Percentiles rank a stretch among this genome's conserved stretches.
phyloP scores from a whole-genome alignment of 2,329 filamentous ascomycete genomes.

The Colletotrichum cereale region DNA sequence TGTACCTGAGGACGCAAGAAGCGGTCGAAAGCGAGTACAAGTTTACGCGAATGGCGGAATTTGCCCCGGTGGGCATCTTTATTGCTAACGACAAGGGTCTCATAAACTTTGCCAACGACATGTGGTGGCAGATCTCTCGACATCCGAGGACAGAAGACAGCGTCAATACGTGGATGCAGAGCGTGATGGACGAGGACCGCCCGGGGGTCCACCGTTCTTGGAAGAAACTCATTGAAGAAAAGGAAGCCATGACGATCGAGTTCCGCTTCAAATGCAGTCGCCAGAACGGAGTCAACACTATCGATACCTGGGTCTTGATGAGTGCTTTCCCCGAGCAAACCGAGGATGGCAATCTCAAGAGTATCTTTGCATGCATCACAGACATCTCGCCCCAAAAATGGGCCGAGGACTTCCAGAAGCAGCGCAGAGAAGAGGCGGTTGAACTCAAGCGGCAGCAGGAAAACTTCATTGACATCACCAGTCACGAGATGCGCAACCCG shows the following conservation, averaged over 20 bases:
- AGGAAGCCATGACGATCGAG: conserved; percentile 75
- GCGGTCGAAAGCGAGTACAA: conserved; percentile 78
- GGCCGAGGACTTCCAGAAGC: conserved; percentile 83
- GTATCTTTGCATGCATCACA: conserved; percentile 84
- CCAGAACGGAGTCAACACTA: conserved; percentile 68
- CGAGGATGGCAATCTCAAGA: conserved; percentile 73
- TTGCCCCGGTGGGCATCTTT: conserved; percentile 86
- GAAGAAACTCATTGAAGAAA: conserved; percentile 71
- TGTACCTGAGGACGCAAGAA: conserved; percentile 74
- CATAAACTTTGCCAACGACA: conserved; percentile 86
- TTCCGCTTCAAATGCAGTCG: conserved; percentile 81
- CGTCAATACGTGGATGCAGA: conserved; percentile 78
- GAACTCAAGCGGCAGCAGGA: conserved; percentile 81
- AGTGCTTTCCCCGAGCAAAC: conserved; percentile 81
- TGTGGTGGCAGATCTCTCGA: conserved; percentile 79
- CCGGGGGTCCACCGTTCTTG: conserved; percentile 70
- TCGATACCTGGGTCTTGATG: conserved; percentile 83
- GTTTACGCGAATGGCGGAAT: conserved; percentile 87
- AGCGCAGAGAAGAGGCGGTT: conserved; percentile 83
- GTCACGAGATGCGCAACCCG: conserved; percentile 83
- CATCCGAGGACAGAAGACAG: conserved; percentile 70
- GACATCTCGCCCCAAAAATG: conserved; percentile 90
- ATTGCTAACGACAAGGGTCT: conserved; percentile 79
- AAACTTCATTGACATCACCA: conserved; percentile 81
- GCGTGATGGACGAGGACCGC: conserved; percentile 76